Evolutionary conservation across 441 rosid genomes (phyloP).

Genomic region (Bruguiera hainesii): DNA sequence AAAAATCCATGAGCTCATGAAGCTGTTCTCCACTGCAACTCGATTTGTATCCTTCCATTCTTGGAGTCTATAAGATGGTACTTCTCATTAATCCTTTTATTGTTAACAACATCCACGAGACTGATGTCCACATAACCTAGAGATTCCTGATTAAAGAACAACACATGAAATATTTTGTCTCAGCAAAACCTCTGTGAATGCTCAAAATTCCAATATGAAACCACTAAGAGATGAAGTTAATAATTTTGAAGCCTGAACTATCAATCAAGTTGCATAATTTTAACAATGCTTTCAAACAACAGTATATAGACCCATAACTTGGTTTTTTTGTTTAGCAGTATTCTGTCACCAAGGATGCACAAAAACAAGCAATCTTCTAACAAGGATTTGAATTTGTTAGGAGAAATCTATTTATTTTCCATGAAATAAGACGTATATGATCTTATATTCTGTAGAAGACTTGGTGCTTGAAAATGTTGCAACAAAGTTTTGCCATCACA

Average conservation of each 20-base stretch:
- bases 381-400: not conserved
- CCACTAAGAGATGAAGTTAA: too few species aligned
- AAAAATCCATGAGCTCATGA: conserved; percentile 20
- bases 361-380: too few species aligned
- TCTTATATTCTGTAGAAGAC: too few species aligned
- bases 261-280: too few species aligned
- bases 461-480: not conserved
- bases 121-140: conserved; percentile 69
- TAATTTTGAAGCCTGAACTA: too few species aligned
- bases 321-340: too few species aligned
- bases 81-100: conserved; percentile 81
- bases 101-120: conserved; percentile 76
- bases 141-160: conserved; percentile 51
- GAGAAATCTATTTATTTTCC: not conserved
- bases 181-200: not conserved
- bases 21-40: conserved; percentile 79
- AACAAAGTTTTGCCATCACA: not conserved
- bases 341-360: too few species aligned
- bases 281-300: too few species aligned
- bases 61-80: conserved; percentile 87
- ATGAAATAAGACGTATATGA: too few species aligned
- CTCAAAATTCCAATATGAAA: too few species aligned
- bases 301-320: too few species aligned
- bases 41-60: conserved; percentile 79
- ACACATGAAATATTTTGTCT: not conserved